Conservation (phyloP, 1,139 yeast genomes). For the Nadsonia commutata region DNA sequence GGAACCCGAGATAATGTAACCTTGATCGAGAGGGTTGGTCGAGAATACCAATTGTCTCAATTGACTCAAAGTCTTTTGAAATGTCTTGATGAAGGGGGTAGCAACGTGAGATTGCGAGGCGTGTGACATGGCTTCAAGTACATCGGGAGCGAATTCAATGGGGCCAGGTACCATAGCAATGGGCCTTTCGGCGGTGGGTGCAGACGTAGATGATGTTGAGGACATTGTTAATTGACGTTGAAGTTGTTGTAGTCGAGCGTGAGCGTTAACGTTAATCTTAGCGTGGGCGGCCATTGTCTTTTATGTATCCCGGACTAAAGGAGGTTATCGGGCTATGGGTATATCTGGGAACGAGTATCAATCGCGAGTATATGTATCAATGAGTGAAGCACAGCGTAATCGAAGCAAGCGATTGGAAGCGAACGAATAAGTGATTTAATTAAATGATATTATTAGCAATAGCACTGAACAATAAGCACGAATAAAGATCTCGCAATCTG, state of each 20-base stretch:
- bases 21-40: conserved; percentile 49
- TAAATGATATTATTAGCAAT: too few species aligned
- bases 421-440: too few species aligned
- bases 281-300: conserved; percentile 6
- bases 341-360: too few species aligned
- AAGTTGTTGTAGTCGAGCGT: too few species aligned
- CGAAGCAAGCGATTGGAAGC: too few species aligned
- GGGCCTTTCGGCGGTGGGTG: conserved; percentile 23
- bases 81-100: conserved; percentile 68
- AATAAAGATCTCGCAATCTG: too few species aligned
- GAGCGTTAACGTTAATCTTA: too few species aligned
- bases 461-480: too few species aligned
- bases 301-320: conserved; percentile 1
- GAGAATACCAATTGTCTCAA: conserved; percentile 67
- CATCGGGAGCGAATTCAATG: conserved; percentile 73
- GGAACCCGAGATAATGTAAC: conserved; percentile 72
- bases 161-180: conserved; percentile 86
- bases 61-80: conserved; percentile 51
- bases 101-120: conserved; percentile 85
- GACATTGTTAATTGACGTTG: neutral
- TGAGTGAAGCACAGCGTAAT: too few species aligned
- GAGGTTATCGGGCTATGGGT: too few species aligned
- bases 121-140: conserved; percentile 67
- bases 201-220: conserved; percentile 1
- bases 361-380: too few species aligned